Base-by-base conservation (phyloP, 768 basidiomycete genomes). In the Panus rudis region DNA sequence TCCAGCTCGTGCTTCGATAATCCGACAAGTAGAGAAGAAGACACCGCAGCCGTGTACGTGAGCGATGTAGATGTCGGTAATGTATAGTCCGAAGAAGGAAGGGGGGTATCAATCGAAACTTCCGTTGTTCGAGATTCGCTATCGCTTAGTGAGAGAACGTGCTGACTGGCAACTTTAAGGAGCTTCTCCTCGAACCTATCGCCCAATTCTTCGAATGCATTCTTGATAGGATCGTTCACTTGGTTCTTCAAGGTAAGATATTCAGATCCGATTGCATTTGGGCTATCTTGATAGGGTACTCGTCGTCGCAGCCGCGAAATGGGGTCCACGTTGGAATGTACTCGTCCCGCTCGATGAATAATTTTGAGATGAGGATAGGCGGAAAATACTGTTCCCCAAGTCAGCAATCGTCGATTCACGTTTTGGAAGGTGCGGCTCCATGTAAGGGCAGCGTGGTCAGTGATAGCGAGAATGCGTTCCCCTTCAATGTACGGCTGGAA, bases 271-370 rank as follows among this genome's bases (percentile, higher is more conserved):
- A 17, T 17, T 5, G 21, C 38, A 11, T 26, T 12, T 14, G 62
- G 61, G 17, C 56, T 47, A 5, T 44, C 17, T 14, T 57, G 41
- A 7, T 19, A 14, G 7, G 60, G 63, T 0, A 58, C 33, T 1
- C 44, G 40, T 30, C 61, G 32, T 20, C 54, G 45, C 2, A 69
- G 43, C 17, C 64, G 42, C 1, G 65, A 68, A 4, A 68, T 48
- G 3, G 68, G 65, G 42, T 70, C 67, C 6, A 68, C 64, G 41
- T 68, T 68, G 1, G 65, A 69, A 33, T 69, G 67, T 0, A 65
- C 61, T 3, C 60, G 32, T 3, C 68, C 68, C 0, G 68, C 58
- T 4, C 63, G 57, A 38, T 70, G 68, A 7, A 68, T 50, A 20
- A 70, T 69, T n/a, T 53, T 37, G 12, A 70, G 21, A 1, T 45